Evolutionary conservation across 306 rosid species (phyloP), one percentile per base, ranked within the genome.

Genomic region (Acmispon strigosus): DNA sequence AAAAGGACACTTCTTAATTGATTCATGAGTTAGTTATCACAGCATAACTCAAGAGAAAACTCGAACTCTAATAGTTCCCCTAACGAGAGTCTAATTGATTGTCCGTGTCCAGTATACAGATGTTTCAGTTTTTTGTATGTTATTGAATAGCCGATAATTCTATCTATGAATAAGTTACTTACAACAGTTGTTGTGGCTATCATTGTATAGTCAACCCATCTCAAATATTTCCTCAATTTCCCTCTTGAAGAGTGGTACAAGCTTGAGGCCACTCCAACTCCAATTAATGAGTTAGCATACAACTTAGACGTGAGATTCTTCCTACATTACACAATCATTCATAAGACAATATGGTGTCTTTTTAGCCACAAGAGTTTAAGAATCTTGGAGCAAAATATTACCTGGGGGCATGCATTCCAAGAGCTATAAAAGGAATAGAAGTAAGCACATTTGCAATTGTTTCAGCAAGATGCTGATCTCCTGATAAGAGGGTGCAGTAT

Each of bases 181-280:
- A 95, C 99, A 32, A 91, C 86, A 43, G 99, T 83, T 56, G 99
- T 70, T 60, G 99, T 75, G 66, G 97, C 97, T 77, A 95, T 95
- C 99, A 95, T 95, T 52, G 97, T 84, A 67, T 95, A 91, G 78
- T 95, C 99, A 13, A 79, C 85, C 99, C 99, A 95, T 89, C 97
- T 89, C 76, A 95, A 24, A 75, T 73, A 86, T 43, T 80, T 81
- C 76, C 97, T 82, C 75, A 91, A 44, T 34, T 66, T 84, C 66
- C 97, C 99, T 74, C 96, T 87, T 45, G 99, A 91, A 70, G 52
- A 78, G 73, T 95, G 99, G 76, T 95, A 95, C 81, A 95, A 70
- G 80, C 92, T 91, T 45, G 99, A 95, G 80, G 90, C 89, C 82
- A 95, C 86, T 82, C 99, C 99, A 73, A 95, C 99, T 79, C 99